Base-by-base conservation (phyloP, 2,329 filamentous ascomycete genomes). In the Colletotrichum sp. region DNA sequence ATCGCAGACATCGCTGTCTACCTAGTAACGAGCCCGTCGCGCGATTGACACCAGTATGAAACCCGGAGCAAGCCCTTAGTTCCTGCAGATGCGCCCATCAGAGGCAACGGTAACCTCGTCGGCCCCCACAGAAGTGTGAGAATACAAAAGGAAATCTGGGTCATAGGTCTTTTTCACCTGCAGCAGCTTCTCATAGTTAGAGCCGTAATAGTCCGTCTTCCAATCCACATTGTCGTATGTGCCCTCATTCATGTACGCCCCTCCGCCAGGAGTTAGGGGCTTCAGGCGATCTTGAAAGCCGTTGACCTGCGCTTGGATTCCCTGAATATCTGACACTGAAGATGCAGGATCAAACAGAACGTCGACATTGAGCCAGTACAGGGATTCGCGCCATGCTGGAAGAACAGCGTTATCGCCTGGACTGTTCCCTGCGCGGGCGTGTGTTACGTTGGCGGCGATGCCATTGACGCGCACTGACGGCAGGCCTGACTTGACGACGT, bases 81-180 rank as follows among this genome's bases (percentile, higher is more conserved):
- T 5, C 15, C 16, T 55, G 15, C 51, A 55, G 21, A 55, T 55
- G 51, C 51, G 51, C 21, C 51, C 51, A 27, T 55, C 51, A 24
- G 51, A 27, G 51, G 21, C 51, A 27, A 55, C 51, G 1, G 24
- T 55, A 24, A 55, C 6, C 51, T 55, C 51, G 21, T 55, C 51
- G 9, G 57, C 57, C 27, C 57, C 31, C 57, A 61, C 57, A 1
- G 27, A n/a, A 13, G 57, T 31, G 9, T 21, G 31, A 11, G 57
- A 86, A 66, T 88, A 88, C 34, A 88, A 88, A 8, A 91, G 69
- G 3, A 78, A 77, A 2, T 81, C 67, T 1, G 85, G 82, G 76
- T 90, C 90, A 74, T 86, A 90, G 76, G 83, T 86, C 27, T 81
- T 77, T 84, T 91, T 91, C 31, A 90, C 81, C 1, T 57, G 34